Evolutionary conservation across 1,139 yeast genomes (phyloP).

Genomic region (Zygotorulaspora mrakii): DNA sequence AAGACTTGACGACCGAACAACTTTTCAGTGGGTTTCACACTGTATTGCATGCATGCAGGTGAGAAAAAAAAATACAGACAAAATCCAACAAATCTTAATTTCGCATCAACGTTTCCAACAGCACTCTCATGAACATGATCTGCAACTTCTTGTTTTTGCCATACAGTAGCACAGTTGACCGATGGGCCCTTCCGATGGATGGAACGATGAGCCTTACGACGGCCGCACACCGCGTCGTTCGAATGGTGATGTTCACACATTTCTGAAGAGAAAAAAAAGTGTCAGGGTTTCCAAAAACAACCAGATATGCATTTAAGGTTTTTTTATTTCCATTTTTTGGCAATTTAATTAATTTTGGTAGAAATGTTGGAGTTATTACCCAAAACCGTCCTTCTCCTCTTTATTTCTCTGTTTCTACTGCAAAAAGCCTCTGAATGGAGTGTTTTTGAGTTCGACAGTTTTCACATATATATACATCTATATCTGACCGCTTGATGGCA

Average conservation of each 20-base stretch:
- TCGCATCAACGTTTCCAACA: no score
- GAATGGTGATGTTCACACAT: background rate
- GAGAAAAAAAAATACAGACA: no score
- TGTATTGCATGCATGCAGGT: no score
- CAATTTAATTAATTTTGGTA: background rate
- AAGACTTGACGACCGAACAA: no score
- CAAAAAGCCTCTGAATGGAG: background rate
- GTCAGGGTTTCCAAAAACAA: constrained; percentile 1
- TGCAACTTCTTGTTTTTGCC: no score
- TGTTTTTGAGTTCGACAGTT: background rate
- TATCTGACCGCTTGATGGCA: no score
- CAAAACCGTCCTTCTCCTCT: background rate
- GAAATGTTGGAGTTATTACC: constrained; percentile 6
- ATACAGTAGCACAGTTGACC: no score
- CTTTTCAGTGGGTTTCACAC: no score
- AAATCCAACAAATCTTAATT: constrained; percentile 10
- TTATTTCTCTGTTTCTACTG: constrained; percentile 5
- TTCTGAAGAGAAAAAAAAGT: background rate
- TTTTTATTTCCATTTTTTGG: background rate
- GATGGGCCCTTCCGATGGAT: no score
- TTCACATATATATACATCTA: constrained; percentile 3
- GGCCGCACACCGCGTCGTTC: constrained; percentile 3
- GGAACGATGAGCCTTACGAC: background rate
- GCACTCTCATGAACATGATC: no score
- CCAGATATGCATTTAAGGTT: background rate